phyloP scores from a whole-genome alignment of 768 basidiomycete genomes.

The Crepidotus variabilis region DNA sequence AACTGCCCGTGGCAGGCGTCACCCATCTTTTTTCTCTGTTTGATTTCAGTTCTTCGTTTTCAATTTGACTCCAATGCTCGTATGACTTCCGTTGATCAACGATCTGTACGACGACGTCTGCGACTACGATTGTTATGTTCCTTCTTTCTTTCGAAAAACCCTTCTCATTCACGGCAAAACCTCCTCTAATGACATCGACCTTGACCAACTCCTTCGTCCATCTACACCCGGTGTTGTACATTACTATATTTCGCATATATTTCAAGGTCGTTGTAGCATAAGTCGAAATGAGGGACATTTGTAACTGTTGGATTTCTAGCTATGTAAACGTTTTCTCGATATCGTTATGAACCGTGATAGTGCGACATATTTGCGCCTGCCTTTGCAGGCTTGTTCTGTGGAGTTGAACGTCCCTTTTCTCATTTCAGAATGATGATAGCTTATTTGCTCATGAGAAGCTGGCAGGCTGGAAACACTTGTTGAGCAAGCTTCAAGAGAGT shows the following conservation, averaged over 20 bases:
- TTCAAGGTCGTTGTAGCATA: background rate
- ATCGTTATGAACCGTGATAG: background rate
- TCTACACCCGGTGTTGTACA: background rate
- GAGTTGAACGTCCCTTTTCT: too few relatives aligned
- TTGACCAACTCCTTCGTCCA: background rate
- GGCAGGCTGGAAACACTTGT: too few relatives aligned
- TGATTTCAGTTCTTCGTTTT: background rate
- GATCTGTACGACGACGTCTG: background rate
- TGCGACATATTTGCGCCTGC: background rate
- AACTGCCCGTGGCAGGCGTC: background rate
- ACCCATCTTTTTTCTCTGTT: background rate
- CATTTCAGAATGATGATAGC: too few relatives aligned
- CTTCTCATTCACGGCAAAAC: background rate
- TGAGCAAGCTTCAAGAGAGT: too few relatives aligned
- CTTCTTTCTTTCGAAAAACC: background rate
- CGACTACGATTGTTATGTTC: background rate
- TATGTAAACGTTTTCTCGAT: background rate
- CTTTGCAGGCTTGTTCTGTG: too few relatives aligned
- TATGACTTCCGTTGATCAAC: constrained; percentile 6
- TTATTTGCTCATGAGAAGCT: too few relatives aligned
- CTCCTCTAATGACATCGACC: background rate
- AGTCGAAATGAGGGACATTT: background rate
- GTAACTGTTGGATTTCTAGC: background rate
- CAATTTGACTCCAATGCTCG: background rate
- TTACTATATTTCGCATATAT: background rate